Conservation (phyloP, 2,329 filamentous ascomycete genomes). For the Coniochaeta prunicola region DNA sequence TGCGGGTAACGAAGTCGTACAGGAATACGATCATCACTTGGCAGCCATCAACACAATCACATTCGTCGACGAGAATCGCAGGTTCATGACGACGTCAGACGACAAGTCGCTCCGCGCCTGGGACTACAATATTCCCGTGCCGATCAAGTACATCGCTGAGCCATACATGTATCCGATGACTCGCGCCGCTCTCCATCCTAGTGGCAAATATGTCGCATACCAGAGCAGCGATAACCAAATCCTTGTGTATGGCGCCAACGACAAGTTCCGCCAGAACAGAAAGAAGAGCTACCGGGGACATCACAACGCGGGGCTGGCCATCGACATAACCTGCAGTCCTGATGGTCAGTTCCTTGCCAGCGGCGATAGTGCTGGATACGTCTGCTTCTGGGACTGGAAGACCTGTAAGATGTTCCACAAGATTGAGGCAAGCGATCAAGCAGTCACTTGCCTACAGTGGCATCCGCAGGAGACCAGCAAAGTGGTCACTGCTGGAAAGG, state of each 20-base stretch:
- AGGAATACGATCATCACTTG: slow-evolving; percentile 97
- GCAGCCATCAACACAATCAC: slow-evolving; percentile 97
- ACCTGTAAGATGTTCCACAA: slow-evolving; percentile 99
- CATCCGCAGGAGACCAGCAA: slow-evolving; percentile 97
- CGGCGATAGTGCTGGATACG: slow-evolving; percentile 80
- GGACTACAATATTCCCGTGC: slow-evolving; percentile 98
- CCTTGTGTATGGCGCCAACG: slow-evolving; percentile 86
- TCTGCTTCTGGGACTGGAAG: slow-evolving; percentile 99
- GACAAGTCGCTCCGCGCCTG: slow-evolving; percentile 93
- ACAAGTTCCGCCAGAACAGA: slow-evolving; percentile 94
- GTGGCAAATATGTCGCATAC: slow-evolving; percentile 89
- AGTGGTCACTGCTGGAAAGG: slow-evolving; percentile 81
- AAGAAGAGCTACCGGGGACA: slow-evolving; percentile 97
- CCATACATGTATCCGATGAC: slow-evolving; percentile 98
- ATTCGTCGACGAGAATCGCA: slow-evolving; percentile 87
- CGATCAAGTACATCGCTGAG: slow-evolving; percentile 71
- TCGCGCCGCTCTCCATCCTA: slow-evolving; percentile 75
- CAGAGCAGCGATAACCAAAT: slow-evolving; percentile 95
- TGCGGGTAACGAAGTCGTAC: slow-evolving; percentile 68
- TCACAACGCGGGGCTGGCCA: slow-evolving; percentile 89
- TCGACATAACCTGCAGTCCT: slow-evolving; percentile 80
- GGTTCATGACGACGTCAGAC: slow-evolving; percentile 97
- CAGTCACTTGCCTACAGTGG: slow-evolving; percentile 86
- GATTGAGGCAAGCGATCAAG: slow-evolving; percentile 73
- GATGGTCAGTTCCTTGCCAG: slow-evolving; percentile 87